phyloP scores from a whole-genome alignment of 495 filamentous ascomycete genomes.

The Lophium mytilinum region DNA sequence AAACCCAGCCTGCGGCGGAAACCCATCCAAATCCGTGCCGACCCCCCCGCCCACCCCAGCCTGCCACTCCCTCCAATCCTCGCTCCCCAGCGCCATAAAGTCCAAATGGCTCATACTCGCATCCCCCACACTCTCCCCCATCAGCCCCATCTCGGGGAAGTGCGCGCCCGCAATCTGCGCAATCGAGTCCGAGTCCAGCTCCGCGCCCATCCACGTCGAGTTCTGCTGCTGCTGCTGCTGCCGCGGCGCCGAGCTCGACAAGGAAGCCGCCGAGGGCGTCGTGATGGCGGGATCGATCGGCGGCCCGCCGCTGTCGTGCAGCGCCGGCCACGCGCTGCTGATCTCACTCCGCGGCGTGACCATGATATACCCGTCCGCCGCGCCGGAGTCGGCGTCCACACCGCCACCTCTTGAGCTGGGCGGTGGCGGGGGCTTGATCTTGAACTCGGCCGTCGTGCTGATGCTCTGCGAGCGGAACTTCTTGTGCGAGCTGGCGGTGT shows the following conservation, averaged over 20 bases:
- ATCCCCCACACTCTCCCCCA: not conserved
- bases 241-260: not conserved
- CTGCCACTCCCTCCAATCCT: constrained; percentile 13
- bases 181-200: constrained; percentile 15
- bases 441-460: constrained; percentile 12
- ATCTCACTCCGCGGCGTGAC: constrained; percentile 28
- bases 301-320: not conserved
- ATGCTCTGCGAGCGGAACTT: constrained; percentile 7
- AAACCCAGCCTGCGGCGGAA: constrained; percentile 16
- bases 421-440: constrained; percentile 13
- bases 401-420: not conserved
- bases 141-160: constrained; percentile 17
- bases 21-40: constrained; percentile 27
- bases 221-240: not conserved
- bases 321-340: constrained; percentile 6
- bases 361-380: constrained; percentile 24
- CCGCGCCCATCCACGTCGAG: constrained; percentile 26
- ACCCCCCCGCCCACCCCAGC: constrained; percentile 5
- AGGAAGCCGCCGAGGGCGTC: not conserved
- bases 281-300: constrained; percentile 2
- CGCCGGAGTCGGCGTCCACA: constrained; percentile 13
- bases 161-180: constrained; percentile 18
- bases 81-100: constrained; percentile 17
- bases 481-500: constrained; percentile 2
- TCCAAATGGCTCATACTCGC: constrained; percentile 15